A percentile compares a stretch with the other conserved stretches of the same genome.
These are phyloP conservation scores for Juncus inflexus DNA, from an alignment of 176 grass and related monocot species.

Conservation along the genomic window DNA sequence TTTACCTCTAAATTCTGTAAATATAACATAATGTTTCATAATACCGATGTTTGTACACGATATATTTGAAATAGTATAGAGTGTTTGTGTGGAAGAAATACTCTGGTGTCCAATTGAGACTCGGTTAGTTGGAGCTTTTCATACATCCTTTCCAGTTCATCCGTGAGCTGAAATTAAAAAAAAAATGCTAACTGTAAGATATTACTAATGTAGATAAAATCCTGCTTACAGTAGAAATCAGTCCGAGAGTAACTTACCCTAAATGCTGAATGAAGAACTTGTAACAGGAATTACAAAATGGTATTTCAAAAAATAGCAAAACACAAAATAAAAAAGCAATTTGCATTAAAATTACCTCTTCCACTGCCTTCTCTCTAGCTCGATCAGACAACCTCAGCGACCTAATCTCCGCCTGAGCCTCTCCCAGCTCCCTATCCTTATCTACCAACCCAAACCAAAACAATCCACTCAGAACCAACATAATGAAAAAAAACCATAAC, in stretches of 20 bases:
- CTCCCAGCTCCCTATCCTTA: slow-evolving; percentile 86
- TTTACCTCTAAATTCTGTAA: slow-evolving; percentile 92
- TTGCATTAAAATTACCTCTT: slow-evolving; percentile 54
- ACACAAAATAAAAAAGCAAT: slow-evolving; percentile 14
- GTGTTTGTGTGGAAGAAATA: slow-evolving; percentile 29
- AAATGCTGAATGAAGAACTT: not conserved
- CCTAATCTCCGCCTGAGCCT: slow-evolving; percentile 88
- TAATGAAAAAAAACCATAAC: slow-evolving; percentile 5
- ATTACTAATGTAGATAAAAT: slow-evolving; percentile 19
- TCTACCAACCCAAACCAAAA: slow-evolving; percentile 35
- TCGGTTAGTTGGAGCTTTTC: slow-evolving; percentile 89
- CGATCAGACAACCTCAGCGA: slow-evolving; percentile 86
- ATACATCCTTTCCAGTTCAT: slow-evolving; percentile 74
- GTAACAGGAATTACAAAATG: slow-evolving; percentile 1
- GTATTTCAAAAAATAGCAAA: not conserved
- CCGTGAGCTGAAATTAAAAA: slow-evolving; percentile 64
- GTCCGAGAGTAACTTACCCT: too few species aligned
- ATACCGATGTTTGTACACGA: slow-evolving; percentile 14
- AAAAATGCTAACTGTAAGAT: slow-evolving; percentile 16
- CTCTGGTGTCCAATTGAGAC: slow-evolving; percentile 76
- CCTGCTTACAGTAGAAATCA: too few species aligned
- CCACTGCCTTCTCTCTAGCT: slow-evolving; percentile 97
- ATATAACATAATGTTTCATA: slow-evolving; percentile 6
- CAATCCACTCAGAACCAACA: slow-evolving; percentile 1
- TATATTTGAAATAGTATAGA: slow-evolving; percentile 12